Evolutionary conservation across 2,329 filamentous ascomycete genomes (phyloP), one percentile per base, ranked within the genome.

Genomic region (Alternaria brassicicola): DNA sequence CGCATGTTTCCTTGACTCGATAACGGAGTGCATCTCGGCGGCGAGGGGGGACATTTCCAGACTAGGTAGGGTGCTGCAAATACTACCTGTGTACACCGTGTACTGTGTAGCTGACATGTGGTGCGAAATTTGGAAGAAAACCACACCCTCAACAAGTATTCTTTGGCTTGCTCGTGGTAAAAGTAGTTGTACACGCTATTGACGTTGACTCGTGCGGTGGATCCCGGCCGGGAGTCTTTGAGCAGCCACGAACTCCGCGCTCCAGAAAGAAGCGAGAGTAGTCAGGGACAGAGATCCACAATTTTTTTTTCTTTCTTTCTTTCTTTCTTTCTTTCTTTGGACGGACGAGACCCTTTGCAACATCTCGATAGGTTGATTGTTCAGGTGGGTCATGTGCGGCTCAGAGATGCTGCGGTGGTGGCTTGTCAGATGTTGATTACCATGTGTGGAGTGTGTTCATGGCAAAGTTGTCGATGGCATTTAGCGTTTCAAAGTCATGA

Each of bases 341-440:
- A 60, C 51, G 57, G 45, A 52, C 54, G 21, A 45, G 23, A 26
- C 25, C 17, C 17, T 38, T 21, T 38, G 17, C 41, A 39, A 39
- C 21, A n/a, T 23, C 30, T 53, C 28, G 43, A 47, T 17, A 42
- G n/a, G 28, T 33, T 10, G 28, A 38, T 38, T 38, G 36, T 19
- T 35, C 26, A 50, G 31, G 3, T 36, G 31, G 47, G 21, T 21
- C 25, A 26, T 15, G 15, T 12, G 23, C 31, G 31, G 21, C 13
- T 28, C 33, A 26, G 21, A 25, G 23, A 36, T 19, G n/a, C 31
- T 9, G n/a, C 2, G 21, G 15, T 25, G 47, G 52, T 52, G 43
- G 47, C 53, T 45, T 53, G 62, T 59, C 36, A 45, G 61, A 63
- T 47, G 38, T 63, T 59, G 53, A 65, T 66, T 61, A 36, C 17